Evolutionary conservation across 192 early-diverging fungal species (phyloP).

Genomic region (Allomyces javanicus): DNA sequence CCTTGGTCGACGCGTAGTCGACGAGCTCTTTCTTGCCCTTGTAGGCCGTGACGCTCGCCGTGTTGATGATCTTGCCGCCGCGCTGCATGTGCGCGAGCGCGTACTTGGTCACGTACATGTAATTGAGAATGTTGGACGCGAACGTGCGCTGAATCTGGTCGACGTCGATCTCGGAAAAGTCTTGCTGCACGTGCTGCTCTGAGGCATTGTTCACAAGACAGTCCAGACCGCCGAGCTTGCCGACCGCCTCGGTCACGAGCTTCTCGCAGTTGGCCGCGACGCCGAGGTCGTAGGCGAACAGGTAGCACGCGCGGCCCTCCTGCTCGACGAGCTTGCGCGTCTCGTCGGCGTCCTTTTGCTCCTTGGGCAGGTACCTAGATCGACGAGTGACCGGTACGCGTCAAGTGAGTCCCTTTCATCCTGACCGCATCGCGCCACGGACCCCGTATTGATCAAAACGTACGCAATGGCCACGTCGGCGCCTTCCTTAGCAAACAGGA

Average conservation of each 20-base stretch:
- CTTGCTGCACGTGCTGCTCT: slow-evolving; percentile 13
- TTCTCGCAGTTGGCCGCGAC: slow-evolving; percentile 7
- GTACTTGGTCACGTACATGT: slow-evolving; percentile 26
- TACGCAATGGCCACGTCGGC: slow-evolving; percentile 25
- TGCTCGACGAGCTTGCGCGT: slow-evolving; percentile 18
- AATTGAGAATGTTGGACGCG: slow-evolving; percentile 22
- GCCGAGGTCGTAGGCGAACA: slow-evolving; percentile 11
- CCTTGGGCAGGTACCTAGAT: slow-evolving; percentile 5
- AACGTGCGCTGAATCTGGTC: slow-evolving; percentile 27
- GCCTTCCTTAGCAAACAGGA: slow-evolving; percentile 27
- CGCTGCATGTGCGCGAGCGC: slow-evolving; percentile 19
- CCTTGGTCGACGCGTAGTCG: slow-evolving; percentile 32
- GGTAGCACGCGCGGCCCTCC: slow-evolving; percentile 15
- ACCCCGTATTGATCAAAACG: background rate
- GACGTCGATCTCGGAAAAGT: slow-evolving; percentile 15
- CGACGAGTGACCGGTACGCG: too few relatives aligned
- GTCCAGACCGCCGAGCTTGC: slow-evolving; percentile 5
- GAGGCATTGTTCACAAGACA: slow-evolving; percentile 13
- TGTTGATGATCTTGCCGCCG: slow-evolving; percentile 24
- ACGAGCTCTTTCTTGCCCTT: slow-evolving; percentile 20
- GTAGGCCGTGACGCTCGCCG: slow-evolving; percentile 29
- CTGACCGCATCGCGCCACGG: background rate
- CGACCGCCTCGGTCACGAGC: background rate
- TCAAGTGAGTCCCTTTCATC: too few relatives aligned
- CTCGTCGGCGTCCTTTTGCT: slow-evolving; percentile 25